Base-by-base conservation (phyloP, 2,329 filamentous ascomycete species). In the Harringtonia lauricola region DNA sequence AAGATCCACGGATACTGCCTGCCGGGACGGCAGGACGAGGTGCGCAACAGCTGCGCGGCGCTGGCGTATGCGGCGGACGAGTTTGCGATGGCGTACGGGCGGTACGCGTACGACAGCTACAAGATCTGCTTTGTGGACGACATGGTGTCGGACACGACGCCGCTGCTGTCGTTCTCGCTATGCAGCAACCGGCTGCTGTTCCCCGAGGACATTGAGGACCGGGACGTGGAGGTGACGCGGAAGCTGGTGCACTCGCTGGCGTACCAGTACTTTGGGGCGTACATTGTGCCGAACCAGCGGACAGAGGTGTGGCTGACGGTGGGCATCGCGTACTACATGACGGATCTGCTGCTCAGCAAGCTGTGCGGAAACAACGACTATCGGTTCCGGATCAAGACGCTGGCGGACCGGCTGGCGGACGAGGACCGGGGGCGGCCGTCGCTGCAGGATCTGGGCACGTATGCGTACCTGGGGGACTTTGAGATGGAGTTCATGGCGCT, bases 81-180 rank as follows among this genome's bases (percentile, higher is more conserved):
- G 59, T 88, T 96, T 57, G 86, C 86, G 4, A 77, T 90, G 50
- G 85, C 81, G 4, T 96, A 90, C 59, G 87, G 88, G 22, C 82
- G 84, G 19, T 98, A 94, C 58, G 89, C 92, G 0, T 96, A 92
- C 59, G 77, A 85, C 24, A 88, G 84, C 56, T 96, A 94, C 69
- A 94, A 94, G 56, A 66, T 96, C 43, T 89, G 86, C 52, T 98
- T 98, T 54, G 81, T 98, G 17, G 92, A 98, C 54, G 92, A 98
- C 59, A 74, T 92, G 59, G 66, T 82, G 1, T 70, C 76, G 26
- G 84, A 95, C 46, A 83, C 83, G 1, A 70, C 83, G 18, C 76
- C 88, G 17, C 77, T 87, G 9, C 88, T 88, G 29, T 90, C 85
- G 1, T 71, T 98, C 52, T 84, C 89, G 0, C 77, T 98, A 28